Percentiles rank a stretch among this genome's conserved stretches.
Conservation (phyloP, 176 grass and related monocot species). For the Elymus sibiricus region DNA sequence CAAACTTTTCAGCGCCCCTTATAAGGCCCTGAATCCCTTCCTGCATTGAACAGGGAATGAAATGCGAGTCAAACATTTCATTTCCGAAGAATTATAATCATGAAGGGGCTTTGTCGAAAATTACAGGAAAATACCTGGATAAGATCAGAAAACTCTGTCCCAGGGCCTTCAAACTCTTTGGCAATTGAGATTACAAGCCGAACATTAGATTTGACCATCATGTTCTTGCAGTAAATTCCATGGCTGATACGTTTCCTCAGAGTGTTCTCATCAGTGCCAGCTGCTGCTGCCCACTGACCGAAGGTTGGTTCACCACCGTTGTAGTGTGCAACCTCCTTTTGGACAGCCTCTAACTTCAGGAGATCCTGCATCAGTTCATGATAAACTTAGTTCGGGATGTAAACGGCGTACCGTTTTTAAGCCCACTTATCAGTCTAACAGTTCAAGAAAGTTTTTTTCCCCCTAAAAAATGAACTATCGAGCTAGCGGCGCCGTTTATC, state of each 20-base stretch:
- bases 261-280: conserved; percentile 47
- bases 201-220: conserved; percentile 81
- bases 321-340: conserved; percentile 40
- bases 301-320: conserved; percentile 56
- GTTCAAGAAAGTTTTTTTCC: too few species aligned
- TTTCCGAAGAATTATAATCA: background rate
- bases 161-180: conserved; percentile 54
- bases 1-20: conserved; percentile 83
- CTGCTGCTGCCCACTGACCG: conserved; percentile 79
- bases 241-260: conserved; percentile 52
- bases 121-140: conserved; percentile 63
- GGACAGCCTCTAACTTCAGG: conserved; percentile 56
- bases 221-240: conserved; percentile 69
- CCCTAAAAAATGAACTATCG: too few species aligned
- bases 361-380: conserved; percentile 62
- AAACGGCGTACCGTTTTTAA: too few species aligned
- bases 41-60: conserved; percentile 37
- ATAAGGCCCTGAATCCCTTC: conserved; percentile 79
- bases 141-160: conserved; percentile 68
- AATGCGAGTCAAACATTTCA: background rate
- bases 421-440: too few species aligned
- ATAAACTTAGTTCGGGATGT: conserved; percentile 3
- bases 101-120: background rate
- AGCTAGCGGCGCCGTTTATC: too few species aligned
- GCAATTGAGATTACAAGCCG: conserved; percentile 91